These are phyloP conservation scores for Acaromyces ingoldii DNA, from an alignment of 1,284 basidiomycete species.

Conservation along the genomic window DNA sequence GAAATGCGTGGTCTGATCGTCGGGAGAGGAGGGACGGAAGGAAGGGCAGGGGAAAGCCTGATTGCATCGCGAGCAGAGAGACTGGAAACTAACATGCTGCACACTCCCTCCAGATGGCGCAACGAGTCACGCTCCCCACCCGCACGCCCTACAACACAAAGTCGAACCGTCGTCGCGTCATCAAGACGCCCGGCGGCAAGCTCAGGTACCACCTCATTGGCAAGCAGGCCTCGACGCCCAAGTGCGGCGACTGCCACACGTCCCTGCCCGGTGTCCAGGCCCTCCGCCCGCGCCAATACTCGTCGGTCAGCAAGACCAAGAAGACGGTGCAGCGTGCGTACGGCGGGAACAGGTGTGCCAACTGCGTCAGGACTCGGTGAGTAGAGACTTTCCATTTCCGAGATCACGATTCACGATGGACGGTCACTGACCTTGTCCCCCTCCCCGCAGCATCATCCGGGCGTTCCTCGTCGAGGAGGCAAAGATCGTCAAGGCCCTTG, in stretches of 20 bases:
- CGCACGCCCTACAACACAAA: constrained; percentile 98
- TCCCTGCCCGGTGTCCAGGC: constrained; percentile 46
- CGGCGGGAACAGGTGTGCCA: constrained; percentile 48
- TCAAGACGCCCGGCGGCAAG: constrained; percentile 94
- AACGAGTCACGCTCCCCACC: constrained; percentile 99
- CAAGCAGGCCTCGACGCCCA: constrained; percentile 79
- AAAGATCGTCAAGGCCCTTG: constrained; percentile 99
- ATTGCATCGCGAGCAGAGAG: too few relatives aligned
- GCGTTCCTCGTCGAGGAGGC: constrained; percentile 99
- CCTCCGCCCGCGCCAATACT: constrained; percentile 46
- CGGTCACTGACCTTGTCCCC: neutral
- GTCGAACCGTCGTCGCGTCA: constrained; percentile 87
- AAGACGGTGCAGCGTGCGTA: constrained; percentile 50
- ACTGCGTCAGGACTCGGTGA: constrained; percentile 47
- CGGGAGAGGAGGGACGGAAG: too few relatives aligned
- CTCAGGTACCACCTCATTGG: constrained; percentile 85
- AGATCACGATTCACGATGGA: neutral
- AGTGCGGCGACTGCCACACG: constrained; percentile 62
- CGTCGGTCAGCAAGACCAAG: constrained; percentile 43
- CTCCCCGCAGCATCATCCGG: constrained; percentile 73
- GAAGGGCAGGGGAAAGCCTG: too few relatives aligned
- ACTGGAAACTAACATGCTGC: too few relatives aligned
- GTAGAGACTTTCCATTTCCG: neutral
- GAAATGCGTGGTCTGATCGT: too few relatives aligned
- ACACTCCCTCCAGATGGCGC: constrained; percentile 74